phyloP scores from a whole-genome alignment of 768 basidiomycete species.

The Pisolithus orientalis region DNA sequence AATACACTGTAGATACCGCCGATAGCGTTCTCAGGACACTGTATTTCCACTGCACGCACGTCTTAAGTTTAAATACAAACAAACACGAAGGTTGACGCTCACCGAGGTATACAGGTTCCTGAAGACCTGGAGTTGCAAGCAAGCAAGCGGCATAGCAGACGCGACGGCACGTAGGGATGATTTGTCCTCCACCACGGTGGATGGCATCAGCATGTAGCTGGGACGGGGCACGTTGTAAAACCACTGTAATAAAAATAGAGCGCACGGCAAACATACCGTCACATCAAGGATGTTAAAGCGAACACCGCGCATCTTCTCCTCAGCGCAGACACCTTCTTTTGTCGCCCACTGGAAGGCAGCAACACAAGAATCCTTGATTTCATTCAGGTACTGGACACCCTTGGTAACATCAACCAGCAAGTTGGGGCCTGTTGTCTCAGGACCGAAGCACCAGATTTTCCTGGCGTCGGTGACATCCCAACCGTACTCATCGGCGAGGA shows the following conservation, averaged over 20 bases:
- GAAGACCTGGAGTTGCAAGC: conserved; percentile 84
- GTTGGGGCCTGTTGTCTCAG: conserved; percentile 96
- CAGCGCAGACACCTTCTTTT: conserved; percentile 94
- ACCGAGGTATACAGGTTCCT: conserved; percentile 96
- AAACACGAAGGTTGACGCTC: conserved; percentile 14
- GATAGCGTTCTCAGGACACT: conserved; percentile 95
- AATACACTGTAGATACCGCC: conserved; percentile 93
- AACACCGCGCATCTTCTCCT: conserved; percentile 99
- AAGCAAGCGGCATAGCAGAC: conserved; percentile 94
- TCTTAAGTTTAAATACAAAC: background rate
- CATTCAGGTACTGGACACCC: conserved; percentile 98
- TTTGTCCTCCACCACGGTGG: conserved; percentile 97
- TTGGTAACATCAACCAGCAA: conserved; percentile 97
- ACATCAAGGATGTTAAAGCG: conserved; percentile 96
- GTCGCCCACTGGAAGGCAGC: conserved; percentile 99
- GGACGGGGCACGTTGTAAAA: background rate
- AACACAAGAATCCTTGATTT: conserved; percentile 99
- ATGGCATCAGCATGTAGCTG: conserved; percentile 98
- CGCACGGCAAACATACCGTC: conserved; percentile 49
- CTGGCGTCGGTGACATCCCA: conserved; percentile 99
- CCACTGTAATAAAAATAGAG: background rate
- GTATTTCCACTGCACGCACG: conserved; percentile 74
- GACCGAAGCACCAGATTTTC: conserved; percentile 99
- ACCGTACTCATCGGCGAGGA: conserved; percentile 91
- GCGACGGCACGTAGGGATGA: conserved; percentile 95